Conservation (phyloP, 2,329 filamentous ascomycete genomes). For the Xylaria arbuscula region DNA sequence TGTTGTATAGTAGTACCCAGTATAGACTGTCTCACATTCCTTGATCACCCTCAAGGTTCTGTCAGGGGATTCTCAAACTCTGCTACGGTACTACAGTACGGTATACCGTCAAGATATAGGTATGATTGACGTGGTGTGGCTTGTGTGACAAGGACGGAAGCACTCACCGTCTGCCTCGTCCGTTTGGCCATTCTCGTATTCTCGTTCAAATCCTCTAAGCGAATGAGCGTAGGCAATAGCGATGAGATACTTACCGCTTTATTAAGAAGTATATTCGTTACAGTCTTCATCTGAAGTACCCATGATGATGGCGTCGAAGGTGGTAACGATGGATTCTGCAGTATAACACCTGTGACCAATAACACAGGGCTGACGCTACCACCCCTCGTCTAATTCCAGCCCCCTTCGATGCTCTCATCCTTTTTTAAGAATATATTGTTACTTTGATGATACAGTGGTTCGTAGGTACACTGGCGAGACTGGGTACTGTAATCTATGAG, state of each 20-base stretch:
- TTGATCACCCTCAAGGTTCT: not conserved
- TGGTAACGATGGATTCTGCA: conserved; percentile 4
- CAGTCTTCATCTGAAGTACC: conserved; percentile 1
- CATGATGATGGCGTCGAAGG: conserved; percentile 12
- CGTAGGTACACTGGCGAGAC: not conserved
- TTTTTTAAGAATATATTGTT: not conserved
- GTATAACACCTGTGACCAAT: conserved; percentile 20
- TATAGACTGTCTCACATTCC: not conserved
- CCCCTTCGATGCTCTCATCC: conserved; percentile 10
- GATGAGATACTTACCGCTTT: not conserved
- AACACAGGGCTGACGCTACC: conserved; percentile 16
- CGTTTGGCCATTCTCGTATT: not conserved
- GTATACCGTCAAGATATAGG: not conserved
- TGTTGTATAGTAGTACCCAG: not conserved
- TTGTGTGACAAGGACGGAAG: not conserved
- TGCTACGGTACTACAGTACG: too few species aligned
- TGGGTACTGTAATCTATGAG: not conserved
- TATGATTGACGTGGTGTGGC: conserved; percentile 8
- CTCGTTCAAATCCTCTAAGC: not conserved
- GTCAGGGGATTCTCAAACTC: not conserved
- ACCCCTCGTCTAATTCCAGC: conserved; percentile 13
- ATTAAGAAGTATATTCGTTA: not conserved
- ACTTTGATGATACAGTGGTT: conserved; percentile 1
- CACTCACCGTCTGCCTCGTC: not conserved
- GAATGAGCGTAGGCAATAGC: not conserved